Percentiles rank a stretch among this genome's conserved stretches.
Conservation (phyloP, 2,329 filamentous ascomycete genomes). For the Paecilomyces fulvus region DNA sequence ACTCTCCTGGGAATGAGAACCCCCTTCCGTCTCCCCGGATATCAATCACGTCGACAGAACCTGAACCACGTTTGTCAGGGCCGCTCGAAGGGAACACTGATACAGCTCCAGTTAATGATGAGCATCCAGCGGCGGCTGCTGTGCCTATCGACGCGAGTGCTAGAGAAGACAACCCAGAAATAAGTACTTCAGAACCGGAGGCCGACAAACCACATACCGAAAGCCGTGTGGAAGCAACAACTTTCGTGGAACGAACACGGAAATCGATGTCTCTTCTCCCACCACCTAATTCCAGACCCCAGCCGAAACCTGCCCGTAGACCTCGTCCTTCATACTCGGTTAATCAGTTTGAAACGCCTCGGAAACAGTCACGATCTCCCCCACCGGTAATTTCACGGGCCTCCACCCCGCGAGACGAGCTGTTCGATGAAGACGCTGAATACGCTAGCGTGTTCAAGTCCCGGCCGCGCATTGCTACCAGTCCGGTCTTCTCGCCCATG, state of each 20-base stretch:
- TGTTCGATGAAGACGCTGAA: slow-evolving; percentile 64
- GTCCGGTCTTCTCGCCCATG: slow-evolving; percentile 48
- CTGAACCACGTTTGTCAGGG: neutral
- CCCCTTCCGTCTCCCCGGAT: neutral
- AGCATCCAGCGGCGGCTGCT: slow-evolving; percentile 4
- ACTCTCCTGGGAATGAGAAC: neutral
- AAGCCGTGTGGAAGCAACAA: slow-evolving; percentile 14
- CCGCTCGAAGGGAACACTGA: neutral
- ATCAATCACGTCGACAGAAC: neutral
- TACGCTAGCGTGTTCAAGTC: slow-evolving; percentile 80
- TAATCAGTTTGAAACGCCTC: slow-evolving; percentile 50
- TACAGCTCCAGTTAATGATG: neutral
- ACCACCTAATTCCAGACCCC: slow-evolving; percentile 14
- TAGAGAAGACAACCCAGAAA: neutral
- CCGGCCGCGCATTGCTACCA: slow-evolving; percentile 68
- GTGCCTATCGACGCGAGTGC: slow-evolving; percentile 1
- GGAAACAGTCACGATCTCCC: slow-evolving; percentile 12
- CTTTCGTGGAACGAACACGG: slow-evolving; percentile 69
- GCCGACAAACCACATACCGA: slow-evolving; percentile 13
- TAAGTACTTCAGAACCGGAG: slow-evolving; percentile 12
- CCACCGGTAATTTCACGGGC: slow-evolving; percentile 18
- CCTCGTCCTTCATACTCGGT: slow-evolving; percentile 39
- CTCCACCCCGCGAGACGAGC: slow-evolving; percentile 54
- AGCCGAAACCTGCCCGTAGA: slow-evolving; percentile 13
- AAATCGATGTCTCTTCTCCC: slow-evolving; percentile 66